Conservation (phyloP, 768 basidiomycete genomes). For the Rhodotorula toruloides region DNA sequence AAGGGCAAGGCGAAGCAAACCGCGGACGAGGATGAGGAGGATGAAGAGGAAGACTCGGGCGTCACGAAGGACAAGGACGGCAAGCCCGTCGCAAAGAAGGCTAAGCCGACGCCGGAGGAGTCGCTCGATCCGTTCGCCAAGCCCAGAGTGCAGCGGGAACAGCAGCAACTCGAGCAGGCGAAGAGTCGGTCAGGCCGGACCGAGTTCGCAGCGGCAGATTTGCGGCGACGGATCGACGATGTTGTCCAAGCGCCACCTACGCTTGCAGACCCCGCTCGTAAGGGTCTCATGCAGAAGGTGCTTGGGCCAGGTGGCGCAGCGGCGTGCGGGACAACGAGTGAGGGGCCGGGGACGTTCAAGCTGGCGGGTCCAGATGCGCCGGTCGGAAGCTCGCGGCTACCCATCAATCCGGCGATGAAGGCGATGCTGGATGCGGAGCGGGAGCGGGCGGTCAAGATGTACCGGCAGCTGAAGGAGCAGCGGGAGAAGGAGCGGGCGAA, state of each 20-base stretch:
- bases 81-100: background rate
- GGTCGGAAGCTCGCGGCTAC: conserved; percentile 36
- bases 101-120: conserved; percentile 31
- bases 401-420: conserved; percentile 69
- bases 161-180: background rate
- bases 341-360: conserved; percentile 22
- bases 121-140: conserved; percentile 31
- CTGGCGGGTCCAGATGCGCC: conserved; percentile 22
- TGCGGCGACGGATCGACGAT: conserved; percentile 50
- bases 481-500: conserved; percentile 47
- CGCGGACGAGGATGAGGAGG: conserved; percentile 8
- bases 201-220: conserved; percentile 22
- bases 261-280: conserved; percentile 57
- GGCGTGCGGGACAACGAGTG: conserved; percentile 18
- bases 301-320: conserved; percentile 21
- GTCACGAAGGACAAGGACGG: background rate
- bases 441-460: conserved; percentile 62
- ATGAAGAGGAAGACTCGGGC: conserved; percentile 6
- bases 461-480: conserved; percentile 59
- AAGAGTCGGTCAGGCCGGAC: conserved; percentile 12
- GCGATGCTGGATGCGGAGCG: conserved; percentile 71
- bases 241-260: conserved; percentile 65
- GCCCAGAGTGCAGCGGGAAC: background rate
- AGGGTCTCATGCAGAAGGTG: conserved; percentile 44
- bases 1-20: conserved; percentile 8